Percentiles rank a stretch among this genome's conserved stretches.
Evolutionary conservation across 2,329 filamentous ascomycete species (phyloP).

Genomic region (Claviceps sp.): DNA sequence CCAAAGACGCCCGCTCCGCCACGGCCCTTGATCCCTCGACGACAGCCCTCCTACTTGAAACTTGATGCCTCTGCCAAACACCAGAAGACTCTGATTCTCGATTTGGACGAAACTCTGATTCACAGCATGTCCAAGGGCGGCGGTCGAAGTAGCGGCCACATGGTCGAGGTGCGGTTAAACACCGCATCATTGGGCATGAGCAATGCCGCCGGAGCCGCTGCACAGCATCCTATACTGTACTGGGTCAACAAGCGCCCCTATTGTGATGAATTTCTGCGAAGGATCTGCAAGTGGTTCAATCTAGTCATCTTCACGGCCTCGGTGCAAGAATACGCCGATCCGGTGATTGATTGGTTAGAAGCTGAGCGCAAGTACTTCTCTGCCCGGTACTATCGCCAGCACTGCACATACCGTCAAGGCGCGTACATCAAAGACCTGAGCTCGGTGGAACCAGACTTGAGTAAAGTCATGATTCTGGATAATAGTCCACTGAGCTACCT

Average conservation of each 20-base stretch:
- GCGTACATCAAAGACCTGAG: slow-evolving; percentile 97
- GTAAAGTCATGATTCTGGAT: slow-evolving; percentile 97
- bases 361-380: slow-evolving; percentile 94
- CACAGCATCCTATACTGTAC: slow-evolving; percentile 92
- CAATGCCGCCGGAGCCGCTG: slow-evolving; percentile 44
- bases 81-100: slow-evolving; percentile 88
- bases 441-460: slow-evolving; percentile 89
- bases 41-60: slow-evolving; percentile 77
- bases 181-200: slow-evolving; percentile 54
- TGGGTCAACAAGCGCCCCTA: slow-evolving; percentile 97
- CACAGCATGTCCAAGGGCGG: slow-evolving; percentile 89
- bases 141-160: slow-evolving; percentile 84
- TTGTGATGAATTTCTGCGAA: slow-evolving; percentile 87
- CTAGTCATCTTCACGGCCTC: slow-evolving; percentile 92
- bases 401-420: slow-evolving; percentile 90
- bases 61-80: slow-evolving; percentile 42
- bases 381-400: slow-evolving; percentile 85
- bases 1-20: slow-evolving; percentile 82
- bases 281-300: slow-evolving; percentile 97
- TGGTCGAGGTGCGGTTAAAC: slow-evolving; percentile 92
- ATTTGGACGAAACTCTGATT: slow-evolving; percentile 93
- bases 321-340: slow-evolving; percentile 96
- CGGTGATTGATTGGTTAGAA: slow-evolving; percentile 97
- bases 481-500: slow-evolving; percentile 97
- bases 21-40: slow-evolving; percentile 73